phyloP scores from a whole-genome alignment of 176 grass and related monocot species.

The Aegilops sharonensis region DNA sequence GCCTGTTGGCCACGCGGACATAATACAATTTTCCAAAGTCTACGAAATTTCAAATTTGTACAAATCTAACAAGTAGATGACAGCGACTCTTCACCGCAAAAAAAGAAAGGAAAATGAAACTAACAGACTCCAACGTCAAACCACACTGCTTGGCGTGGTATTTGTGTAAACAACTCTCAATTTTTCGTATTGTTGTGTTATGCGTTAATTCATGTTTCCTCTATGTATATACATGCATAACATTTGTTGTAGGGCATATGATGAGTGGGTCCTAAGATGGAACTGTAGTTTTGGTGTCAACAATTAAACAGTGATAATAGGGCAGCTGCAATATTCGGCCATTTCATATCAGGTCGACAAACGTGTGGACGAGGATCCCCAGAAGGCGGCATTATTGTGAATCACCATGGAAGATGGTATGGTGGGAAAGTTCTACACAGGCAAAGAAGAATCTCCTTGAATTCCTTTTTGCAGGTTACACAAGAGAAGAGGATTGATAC shows the following conservation, averaged over 20 bases:
- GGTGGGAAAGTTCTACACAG: slow-evolving; percentile 42
- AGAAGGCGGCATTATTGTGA: slow-evolving; percentile 22
- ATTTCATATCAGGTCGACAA: slow-evolving; percentile 48
- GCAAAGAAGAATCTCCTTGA: slow-evolving; percentile 15
- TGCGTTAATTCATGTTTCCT: background rate
- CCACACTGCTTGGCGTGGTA: background rate
- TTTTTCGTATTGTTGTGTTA: background rate
- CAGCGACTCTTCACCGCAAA: background rate
- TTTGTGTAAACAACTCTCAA: background rate
- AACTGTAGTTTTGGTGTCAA: slow-evolving; percentile 18
- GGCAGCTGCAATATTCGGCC: slow-evolving; percentile 37
- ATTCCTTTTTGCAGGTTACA: slow-evolving; percentile 31
- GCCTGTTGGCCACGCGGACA: background rate
- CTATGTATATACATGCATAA: background rate
- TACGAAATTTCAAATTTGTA: background rate
- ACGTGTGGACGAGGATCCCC: slow-evolving; percentile 41
- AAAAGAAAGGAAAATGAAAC: background rate
- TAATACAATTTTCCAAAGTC: background rate
- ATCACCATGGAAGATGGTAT: slow-evolving; percentile 58
- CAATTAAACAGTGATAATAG: slow-evolving; percentile 47
- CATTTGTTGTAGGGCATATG: slow-evolving; percentile 33
- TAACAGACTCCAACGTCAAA: background rate
- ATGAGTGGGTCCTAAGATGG: slow-evolving; percentile 25
- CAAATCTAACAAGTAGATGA: background rate
- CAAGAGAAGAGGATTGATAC: slow-evolving; percentile 10